These are phyloP conservation scores for Pseudogymnoascus sp. DNA, from an alignment of 2,329 filamentous ascomycete genomes.

Conservation along the genomic window DNA sequence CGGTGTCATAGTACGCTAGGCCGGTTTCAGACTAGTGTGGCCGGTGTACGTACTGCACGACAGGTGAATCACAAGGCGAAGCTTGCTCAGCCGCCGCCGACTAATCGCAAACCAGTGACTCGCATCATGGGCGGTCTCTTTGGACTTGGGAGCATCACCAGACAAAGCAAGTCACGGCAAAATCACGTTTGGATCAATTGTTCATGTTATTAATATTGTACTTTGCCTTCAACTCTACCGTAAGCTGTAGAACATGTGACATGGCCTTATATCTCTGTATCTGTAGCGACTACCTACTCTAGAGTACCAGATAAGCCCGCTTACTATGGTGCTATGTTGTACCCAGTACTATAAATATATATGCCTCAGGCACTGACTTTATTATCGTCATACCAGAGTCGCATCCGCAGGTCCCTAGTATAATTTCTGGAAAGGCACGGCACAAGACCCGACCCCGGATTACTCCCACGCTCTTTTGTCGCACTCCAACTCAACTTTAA, in stretches of 20 bases:
- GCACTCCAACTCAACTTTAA: neutral
- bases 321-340: neutral
- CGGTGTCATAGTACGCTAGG: neutral
- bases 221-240: neutral
- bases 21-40: neutral
- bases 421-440: neutral
- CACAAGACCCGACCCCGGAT: neutral
- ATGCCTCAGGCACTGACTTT: neutral
- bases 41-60: neutral
- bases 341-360: no score
- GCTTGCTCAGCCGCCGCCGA: constrained; percentile 7
- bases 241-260: constrained; percentile 3
- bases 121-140: neutral
- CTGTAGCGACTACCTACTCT: neutral
- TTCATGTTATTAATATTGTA: neutral
- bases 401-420: neutral
- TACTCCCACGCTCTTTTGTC: neutral
- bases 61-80: constrained; percentile 8
- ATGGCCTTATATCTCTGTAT: neutral
- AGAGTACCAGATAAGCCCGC: neutral
- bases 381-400: constrained; percentile 4
- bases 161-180: neutral
- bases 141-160: neutral
- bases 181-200: neutral
- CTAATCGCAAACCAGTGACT: constrained; percentile 5